Percentiles rank a stretch among this genome's conserved stretches.
phyloP scores from a whole-genome alignment of 805 yeast species.

The Lipomyces oligophaga region DNA sequence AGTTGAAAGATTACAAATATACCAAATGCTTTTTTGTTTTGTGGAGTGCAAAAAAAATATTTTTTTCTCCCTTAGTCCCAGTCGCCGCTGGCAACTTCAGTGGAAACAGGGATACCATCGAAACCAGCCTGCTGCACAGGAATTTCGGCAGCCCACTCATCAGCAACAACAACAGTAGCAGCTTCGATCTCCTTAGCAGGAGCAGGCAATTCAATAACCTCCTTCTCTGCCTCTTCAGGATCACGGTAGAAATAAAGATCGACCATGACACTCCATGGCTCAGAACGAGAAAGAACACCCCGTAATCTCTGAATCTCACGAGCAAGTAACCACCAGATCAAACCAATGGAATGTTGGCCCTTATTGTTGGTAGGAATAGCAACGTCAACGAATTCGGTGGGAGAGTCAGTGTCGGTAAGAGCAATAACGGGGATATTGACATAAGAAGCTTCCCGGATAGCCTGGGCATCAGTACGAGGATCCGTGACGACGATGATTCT shows the following conservation, averaged over 20 bases:
- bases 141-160: conserved; percentile 48
- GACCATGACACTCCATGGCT: conserved; percentile 99
- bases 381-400: conserved; percentile 98
- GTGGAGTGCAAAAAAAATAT: too few species aligned
- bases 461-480: conserved; percentile 99
- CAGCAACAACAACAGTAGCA: conserved; percentile 61
- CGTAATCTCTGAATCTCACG: conserved; percentile 99
- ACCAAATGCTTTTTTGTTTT: too few species aligned
- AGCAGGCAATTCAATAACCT: conserved; percentile 61
- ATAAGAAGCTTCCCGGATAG: conserved; percentile 99
- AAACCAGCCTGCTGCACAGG: conserved; percentile 55
- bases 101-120: conserved; percentile 43
- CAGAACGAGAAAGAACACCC: conserved; percentile 93
- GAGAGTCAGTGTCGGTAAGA: conserved; percentile 97
- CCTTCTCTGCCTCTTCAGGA: conserved; percentile 96
- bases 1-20: too few species aligned
- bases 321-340: conserved; percentile 98
- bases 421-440: conserved; percentile 99
- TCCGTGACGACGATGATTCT: conserved; percentile 98
- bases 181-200: conserved; percentile 60
- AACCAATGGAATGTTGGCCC: conserved; percentile 99
- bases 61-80: too few species aligned
- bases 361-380: conserved; percentile 99
- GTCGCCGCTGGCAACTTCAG: conserved; percentile 30
- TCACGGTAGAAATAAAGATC: conserved; percentile 99